These are phyloP conservation scores for Yamadazyma dushanensis DNA, from an alignment of 1,139 yeast genomes.

Conservation along the genomic window DNA sequence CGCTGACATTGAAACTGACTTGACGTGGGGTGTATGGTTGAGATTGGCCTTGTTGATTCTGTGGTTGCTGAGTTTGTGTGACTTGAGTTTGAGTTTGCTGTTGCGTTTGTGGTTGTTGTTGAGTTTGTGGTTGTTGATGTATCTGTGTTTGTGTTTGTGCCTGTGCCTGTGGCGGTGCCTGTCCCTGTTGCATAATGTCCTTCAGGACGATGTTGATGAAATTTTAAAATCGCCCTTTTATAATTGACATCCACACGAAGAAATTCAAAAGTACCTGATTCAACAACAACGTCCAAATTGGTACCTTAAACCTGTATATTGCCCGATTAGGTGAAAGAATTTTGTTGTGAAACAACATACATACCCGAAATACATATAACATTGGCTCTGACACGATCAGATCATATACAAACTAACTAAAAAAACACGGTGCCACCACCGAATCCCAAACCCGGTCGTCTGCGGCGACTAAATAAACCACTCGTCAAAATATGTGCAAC, in stretches of 20 bases:
- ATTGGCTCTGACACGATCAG: background rate
- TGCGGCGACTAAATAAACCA: too few species aligned
- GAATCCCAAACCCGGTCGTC: too few species aligned
- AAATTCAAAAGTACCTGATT: too few species aligned
- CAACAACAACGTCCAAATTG: too few species aligned
- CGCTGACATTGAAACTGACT: conserved; percentile 82
- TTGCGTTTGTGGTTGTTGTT: conserved; percentile 9
- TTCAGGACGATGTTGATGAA: too few species aligned
- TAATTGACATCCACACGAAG: too few species aligned
- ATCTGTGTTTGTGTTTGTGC: conserved; percentile 8
- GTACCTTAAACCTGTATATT: conserved; percentile 11
- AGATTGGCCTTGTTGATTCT: conserved; percentile 10
- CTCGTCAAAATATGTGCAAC: too few species aligned
- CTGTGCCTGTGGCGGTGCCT: conserved; percentile 5
- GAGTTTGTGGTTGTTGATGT: conserved; percentile 2
- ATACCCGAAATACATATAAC: too few species aligned
- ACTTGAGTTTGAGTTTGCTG: conserved; percentile 8
- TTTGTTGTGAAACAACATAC: conserved; percentile 6
- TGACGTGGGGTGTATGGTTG: conserved; percentile 31
- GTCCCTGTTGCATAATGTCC: background rate
- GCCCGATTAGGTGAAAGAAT: conserved; percentile 2
- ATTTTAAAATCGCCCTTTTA: too few species aligned
- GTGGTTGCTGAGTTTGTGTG: conserved; percentile 7
- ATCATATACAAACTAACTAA: background rate
- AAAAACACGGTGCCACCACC: too few species aligned